A percentile compares a stretch with the other conserved stretches of the same genome.
Conservation (phyloP, 2,329 filamentous ascomycete genomes). For the Emmonsiellopsis sp. region DNA sequence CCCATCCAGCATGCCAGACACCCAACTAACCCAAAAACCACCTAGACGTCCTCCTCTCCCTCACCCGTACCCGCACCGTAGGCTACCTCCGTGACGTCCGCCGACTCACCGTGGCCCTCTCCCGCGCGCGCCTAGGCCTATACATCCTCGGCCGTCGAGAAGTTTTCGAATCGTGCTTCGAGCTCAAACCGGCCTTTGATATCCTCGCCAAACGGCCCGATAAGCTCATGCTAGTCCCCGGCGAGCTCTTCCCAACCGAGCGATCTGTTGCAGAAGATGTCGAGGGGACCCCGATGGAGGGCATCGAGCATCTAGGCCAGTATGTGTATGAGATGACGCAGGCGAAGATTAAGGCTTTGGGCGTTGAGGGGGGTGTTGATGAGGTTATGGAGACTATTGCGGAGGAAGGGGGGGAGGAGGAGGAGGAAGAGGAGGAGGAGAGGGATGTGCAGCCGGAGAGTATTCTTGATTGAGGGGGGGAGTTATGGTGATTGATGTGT, state of each 20-base stretch:
- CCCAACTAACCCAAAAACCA: background rate
- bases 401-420: slow-evolving; percentile 25
- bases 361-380: slow-evolving; percentile 27
- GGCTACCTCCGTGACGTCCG: slow-evolving; percentile 92
- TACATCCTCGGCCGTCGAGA: slow-evolving; percentile 84
- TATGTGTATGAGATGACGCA: slow-evolving; percentile 96
- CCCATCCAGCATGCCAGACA: background rate
- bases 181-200: slow-evolving; percentile 80
- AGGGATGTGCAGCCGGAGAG: background rate
- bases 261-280: slow-evolving; percentile 38
- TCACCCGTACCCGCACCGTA: slow-evolving; percentile 78
- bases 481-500: too few species aligned
- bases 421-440: slow-evolving; percentile 6
- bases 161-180: slow-evolving; percentile 81
- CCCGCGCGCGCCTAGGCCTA: slow-evolving; percentile 79
- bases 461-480: background rate
- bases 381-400: slow-evolving; percentile 23
- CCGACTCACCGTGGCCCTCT: slow-evolving; percentile 87
- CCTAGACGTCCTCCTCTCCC: slow-evolving; percentile 80
- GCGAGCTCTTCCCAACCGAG: slow-evolving; percentile 72
- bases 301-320: slow-evolving; percentile 87
- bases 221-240: slow-evolving; percentile 70
- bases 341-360: slow-evolving; percentile 52
- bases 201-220: slow-evolving; percentile 67
- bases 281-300: slow-evolving; percentile 65